A percentile compares a stretch with the other conserved stretches of the same genome.
Conservation (phyloP, 2,329 filamentous ascomycete species). For the Stagonosporopsis rhizophila region DNA sequence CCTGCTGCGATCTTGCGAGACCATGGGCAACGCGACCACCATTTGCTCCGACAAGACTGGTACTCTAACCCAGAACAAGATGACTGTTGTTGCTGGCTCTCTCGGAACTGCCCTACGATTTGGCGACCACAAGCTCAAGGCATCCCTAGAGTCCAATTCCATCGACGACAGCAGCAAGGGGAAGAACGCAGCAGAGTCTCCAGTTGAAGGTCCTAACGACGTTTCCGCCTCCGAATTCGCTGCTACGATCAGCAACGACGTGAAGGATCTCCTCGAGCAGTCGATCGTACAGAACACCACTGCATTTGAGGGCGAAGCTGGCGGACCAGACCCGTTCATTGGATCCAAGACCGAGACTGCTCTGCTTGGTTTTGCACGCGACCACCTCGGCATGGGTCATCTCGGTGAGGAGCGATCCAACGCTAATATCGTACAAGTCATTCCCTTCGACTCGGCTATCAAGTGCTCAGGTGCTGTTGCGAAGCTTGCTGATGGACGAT, state of each 20-base stretch:
- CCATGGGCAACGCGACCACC: conserved; percentile 75
- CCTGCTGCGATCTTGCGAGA: conserved; percentile 71
- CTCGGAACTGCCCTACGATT: conserved; percentile 67
- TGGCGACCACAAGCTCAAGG: conserved; percentile 52
- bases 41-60: conserved; percentile 73
- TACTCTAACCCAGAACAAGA: conserved; percentile 54
- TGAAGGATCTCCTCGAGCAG: conserved; percentile 65
- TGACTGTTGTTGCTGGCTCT: conserved; percentile 73
- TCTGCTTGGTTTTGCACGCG: conserved; percentile 71
- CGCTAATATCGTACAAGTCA: conserved; percentile 63
- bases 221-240: conserved; percentile 63
- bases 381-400: conserved; percentile 69
- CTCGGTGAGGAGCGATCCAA: conserved; percentile 69
- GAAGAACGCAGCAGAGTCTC: conserved; percentile 40
- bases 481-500: conserved; percentile 62
- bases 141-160: conserved; percentile 20
- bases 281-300: conserved; percentile 56
- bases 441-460: conserved; percentile 68
- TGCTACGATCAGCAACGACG: conserved; percentile 57
- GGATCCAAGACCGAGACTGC: conserved; percentile 82
- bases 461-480: conserved; percentile 75
- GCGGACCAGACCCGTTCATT: conserved; percentile 63
- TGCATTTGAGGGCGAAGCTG: conserved; percentile 52
- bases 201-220: conserved; percentile 53
- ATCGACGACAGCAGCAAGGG: conserved; percentile 43